phyloP scores from a whole-genome alignment of 1,139 yeast species.

The Pichia terricola region DNA sequence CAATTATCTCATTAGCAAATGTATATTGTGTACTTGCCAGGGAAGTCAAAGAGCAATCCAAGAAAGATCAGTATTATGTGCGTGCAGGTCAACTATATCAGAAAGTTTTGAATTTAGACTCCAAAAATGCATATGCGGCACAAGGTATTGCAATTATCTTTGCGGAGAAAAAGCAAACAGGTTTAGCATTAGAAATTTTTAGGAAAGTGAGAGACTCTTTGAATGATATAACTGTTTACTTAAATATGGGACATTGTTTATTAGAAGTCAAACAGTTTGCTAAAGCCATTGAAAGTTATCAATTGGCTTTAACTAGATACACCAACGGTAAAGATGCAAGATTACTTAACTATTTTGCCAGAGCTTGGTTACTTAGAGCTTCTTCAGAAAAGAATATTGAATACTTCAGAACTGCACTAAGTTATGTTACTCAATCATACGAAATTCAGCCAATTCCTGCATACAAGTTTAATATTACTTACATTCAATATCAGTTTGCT shows the following conservation, averaged over 20 bases:
- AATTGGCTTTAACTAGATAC: conserved; percentile 62
- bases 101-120: conserved; percentile 78
- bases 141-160: conserved; percentile 93
- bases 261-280: conserved; percentile 73
- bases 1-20: conserved; percentile 84
- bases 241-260: conserved; percentile 84
- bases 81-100: conserved; percentile 87
- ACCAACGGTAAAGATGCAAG: conserved; percentile 56
- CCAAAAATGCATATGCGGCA: conserved; percentile 88
- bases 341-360: conserved; percentile 65
- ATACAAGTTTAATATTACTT: conserved; percentile 71
- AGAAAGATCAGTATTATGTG: conserved; percentile 66
- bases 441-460: conserved; percentile 31
- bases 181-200: conserved; percentile 75
- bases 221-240: conserved; percentile 64
- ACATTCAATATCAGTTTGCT: conserved; percentile 79
- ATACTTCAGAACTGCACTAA: conserved; percentile 53
- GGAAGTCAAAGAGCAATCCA: conserved; percentile 59
- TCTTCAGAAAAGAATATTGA: conserved; percentile 53
- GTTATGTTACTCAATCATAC: conserved; percentile 49
- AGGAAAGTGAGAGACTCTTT: conserved; percentile 86
- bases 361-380: conserved; percentile 88
- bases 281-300: conserved; percentile 85
- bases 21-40: conserved; percentile 77
- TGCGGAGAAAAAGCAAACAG: conserved; percentile 75